Base-by-base conservation (phyloP, 2,329 filamentous ascomycete species). In the Davidsoniella australis region DNA sequence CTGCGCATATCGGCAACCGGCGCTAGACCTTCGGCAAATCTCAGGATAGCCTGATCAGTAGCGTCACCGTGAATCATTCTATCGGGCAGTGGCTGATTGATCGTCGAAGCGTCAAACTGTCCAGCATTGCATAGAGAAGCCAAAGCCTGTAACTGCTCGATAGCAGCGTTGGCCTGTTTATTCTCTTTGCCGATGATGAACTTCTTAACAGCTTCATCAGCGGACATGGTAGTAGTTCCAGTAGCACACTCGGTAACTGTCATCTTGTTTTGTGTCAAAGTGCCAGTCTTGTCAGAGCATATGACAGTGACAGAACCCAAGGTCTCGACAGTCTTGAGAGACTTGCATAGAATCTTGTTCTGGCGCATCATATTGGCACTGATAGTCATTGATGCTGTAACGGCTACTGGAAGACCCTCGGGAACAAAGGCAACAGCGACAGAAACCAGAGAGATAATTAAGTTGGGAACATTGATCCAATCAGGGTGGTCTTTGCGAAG, bases 231-330 rank as follows among this genome's bases (percentile, higher is more conserved):
- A 1, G 86, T 77, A 59, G 76, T 80, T 57, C 98, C 72, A 61
- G 88, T 85, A 43, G 94, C 83, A 50, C 96, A 68, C 66, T 89
- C 94, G 69, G 80, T 91, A 50, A 95, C 91, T 61, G 91, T 98
- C 91, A 98, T 98, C 67, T 96, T 88, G 68, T 98, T 98, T 39
- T 91, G 98, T 9, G 91, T 98, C 61, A 98, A 69, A 45, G 91
- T 98, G 57, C 91, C 93, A 4, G 91, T 98, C 73, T 98, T 98
- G 72, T 98, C 91, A 3, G 93, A 98, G 71, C 93, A 98, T 62
- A 98, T 95, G 50, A 98, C 88, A 60, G 89, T 98, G 76, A 91
- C 96, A 73, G 91, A 96, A 62, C 91, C 91, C 47, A 98, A 73
- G 8, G 91, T 98, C 68, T 98, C 91, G 47, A 98, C 91, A 2